Evolutionary conservation across 1,284 basidiomycete species (phyloP).

Genomic region (Cryptococcus wingfieldii): DNA sequence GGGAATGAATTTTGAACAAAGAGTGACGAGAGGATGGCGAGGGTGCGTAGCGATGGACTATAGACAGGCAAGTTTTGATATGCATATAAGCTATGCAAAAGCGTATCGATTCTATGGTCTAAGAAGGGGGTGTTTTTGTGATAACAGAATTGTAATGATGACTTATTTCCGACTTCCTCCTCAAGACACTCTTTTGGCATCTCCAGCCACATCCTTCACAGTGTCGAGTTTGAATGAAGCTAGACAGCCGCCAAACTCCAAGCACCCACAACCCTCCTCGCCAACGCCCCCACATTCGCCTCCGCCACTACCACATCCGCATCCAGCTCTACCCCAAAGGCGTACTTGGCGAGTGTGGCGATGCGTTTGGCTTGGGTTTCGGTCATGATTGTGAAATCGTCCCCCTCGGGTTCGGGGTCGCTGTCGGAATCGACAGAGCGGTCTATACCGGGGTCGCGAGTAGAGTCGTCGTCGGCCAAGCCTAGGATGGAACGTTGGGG

Average conservation of each 20-base stretch:
- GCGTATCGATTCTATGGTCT: too few species aligned
- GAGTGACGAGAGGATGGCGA: too few species aligned
- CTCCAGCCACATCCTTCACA: too few species aligned
- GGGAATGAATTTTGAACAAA: too few species aligned
- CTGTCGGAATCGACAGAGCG: neutral
- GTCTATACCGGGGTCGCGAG: neutral
- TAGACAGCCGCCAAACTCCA: slow-evolving; percentile 52
- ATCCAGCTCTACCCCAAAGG: slow-evolving; percentile 81
- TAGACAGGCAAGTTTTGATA: too few species aligned
- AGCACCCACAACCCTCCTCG: slow-evolving; percentile 76
- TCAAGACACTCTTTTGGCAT: neutral
- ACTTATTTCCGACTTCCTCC: neutral
- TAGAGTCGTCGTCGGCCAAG: too few species aligned
- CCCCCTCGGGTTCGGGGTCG: slow-evolving; percentile 56
- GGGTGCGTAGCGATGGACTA: too few species aligned
- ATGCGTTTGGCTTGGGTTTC: slow-evolving; percentile 84
- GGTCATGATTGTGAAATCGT: slow-evolving; percentile 94
- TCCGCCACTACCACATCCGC: slow-evolving; percentile 88
- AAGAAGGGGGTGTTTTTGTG: too few species aligned
- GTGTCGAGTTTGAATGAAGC: too few species aligned
- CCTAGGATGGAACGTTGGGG: neutral
- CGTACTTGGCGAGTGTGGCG: slow-evolving; percentile 66
- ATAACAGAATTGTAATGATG: too few species aligned
- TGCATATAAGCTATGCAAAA: too few species aligned
- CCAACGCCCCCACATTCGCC: slow-evolving; percentile 77